Evolutionary conservation across 495 filamentous ascomycete species (phyloP).

Genomic region (Chaetomium tenue): DNA sequence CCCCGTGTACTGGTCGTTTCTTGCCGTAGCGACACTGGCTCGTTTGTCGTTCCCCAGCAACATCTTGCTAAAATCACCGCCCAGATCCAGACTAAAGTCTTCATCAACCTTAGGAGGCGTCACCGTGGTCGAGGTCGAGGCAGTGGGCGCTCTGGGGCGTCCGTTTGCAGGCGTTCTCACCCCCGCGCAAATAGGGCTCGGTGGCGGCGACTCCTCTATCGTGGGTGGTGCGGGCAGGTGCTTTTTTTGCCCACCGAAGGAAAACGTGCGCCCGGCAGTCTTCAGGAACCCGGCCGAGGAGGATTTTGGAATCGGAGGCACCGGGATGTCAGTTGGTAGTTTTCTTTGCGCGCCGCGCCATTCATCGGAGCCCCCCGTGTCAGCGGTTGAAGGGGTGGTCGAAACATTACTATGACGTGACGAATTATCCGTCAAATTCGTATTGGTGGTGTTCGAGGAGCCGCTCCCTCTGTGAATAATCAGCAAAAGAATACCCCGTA

Average conservation of each 20-base stretch:
- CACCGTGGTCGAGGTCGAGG: conserved; percentile 61
- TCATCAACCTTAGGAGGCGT: conserved; percentile 68
- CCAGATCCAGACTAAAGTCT: conserved; percentile 54
- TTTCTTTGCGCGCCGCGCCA: conserved; percentile 49
- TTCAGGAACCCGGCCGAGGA: conserved; percentile 53
- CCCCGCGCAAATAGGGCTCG: conserved; percentile 35
- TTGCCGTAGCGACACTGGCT: conserved; percentile 48
- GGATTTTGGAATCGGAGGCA: conserved; percentile 56
- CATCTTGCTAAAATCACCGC: conserved; percentile 67
- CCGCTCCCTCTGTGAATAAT: conserved; percentile 56
- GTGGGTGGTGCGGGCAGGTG: conserved; percentile 45
- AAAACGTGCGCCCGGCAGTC: conserved; percentile 70
- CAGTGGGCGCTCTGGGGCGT: conserved; percentile 46
- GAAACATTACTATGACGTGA: conserved; percentile 71
- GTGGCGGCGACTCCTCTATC: conserved; percentile 42
- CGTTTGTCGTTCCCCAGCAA: conserved; percentile 60
- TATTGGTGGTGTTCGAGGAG: conserved; percentile 63
- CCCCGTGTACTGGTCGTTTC: conserved; percentile 33
- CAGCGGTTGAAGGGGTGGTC: conserved; percentile 69
- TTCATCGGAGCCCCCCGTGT: conserved; percentile 57
- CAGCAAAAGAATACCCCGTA: conserved; percentile 16
- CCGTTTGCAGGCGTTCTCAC: conserved; percentile 33
- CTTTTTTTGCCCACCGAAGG: conserved; percentile 62
- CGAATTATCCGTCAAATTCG: conserved; percentile 62
- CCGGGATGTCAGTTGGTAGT: conserved; percentile 53